Evolutionary conservation across 495 filamentous ascomycete genomes (phyloP).

Genomic region (Haplographium delicatum): DNA sequence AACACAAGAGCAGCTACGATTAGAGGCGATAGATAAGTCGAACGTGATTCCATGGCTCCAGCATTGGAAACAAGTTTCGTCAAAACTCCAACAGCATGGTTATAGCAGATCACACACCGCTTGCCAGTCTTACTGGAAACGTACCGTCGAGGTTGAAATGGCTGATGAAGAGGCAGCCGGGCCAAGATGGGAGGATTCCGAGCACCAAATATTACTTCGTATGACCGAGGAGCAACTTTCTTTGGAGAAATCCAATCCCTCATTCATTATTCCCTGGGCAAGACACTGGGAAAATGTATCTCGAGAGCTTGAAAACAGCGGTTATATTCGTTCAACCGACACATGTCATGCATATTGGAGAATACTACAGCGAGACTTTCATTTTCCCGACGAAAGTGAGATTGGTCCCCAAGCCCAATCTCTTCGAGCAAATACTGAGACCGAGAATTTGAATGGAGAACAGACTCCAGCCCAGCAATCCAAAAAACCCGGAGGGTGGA

Average conservation of each 20-base stretch:
- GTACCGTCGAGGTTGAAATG: not conserved
- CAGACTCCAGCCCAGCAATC: not conserved
- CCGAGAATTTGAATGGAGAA: not conserved
- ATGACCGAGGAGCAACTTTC: slow-evolving; percentile 16
- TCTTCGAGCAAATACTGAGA: not conserved
- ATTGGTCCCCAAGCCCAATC: not conserved
- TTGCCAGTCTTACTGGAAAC: slow-evolving; percentile 8
- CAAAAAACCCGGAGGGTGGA: not conserved
- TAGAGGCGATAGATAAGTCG: slow-evolving; percentile 4
- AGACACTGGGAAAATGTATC: slow-evolving; percentile 13
- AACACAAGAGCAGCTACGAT: slow-evolving; percentile 9
- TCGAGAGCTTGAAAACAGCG: not conserved
- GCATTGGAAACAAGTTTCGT: slow-evolving; percentile 4
- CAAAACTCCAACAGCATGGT: not conserved
- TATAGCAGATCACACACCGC: not conserved
- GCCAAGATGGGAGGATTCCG: slow-evolving; percentile 8
- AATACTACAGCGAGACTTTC: not conserved
- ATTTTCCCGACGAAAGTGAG: not conserved
- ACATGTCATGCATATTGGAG: slow-evolving; percentile 10
- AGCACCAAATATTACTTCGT: slow-evolving; percentile 2
- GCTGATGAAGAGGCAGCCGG: slow-evolving; percentile 8
- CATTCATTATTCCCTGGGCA: not conserved
- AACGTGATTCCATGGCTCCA: slow-evolving; percentile 3
- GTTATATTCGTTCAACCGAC: slow-evolving; percentile 1
- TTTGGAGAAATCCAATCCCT: slow-evolving; percentile 2